Percentiles rank a stretch among this genome's conserved stretches.
These are phyloP conservation scores for Caryopteris hybrid DNA, from an alignment of 305 asterid species.

Conservation along the genomic window DNA sequence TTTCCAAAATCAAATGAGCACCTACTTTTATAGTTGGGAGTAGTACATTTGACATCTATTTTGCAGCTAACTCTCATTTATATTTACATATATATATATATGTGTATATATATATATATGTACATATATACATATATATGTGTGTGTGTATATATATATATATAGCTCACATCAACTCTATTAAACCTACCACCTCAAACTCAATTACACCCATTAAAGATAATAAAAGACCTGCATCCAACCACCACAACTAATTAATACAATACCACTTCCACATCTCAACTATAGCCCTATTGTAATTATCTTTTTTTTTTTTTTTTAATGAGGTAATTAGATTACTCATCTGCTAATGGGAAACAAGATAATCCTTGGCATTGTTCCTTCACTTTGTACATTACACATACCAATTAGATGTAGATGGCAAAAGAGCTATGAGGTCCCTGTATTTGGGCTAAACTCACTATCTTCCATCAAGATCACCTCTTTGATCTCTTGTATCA, in stretches of 20 bases:
- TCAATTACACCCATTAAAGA: not conserved
- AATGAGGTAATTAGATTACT: not conserved
- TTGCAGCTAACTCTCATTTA: not conserved
- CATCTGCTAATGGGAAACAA: not conserved
- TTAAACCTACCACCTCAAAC: constrained; percentile 9
- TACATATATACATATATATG: too few relatives aligned
- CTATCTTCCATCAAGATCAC: constrained; percentile 57
- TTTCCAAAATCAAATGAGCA: not conserved
- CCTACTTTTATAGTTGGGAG: not conserved
- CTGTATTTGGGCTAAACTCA: constrained; percentile 22
- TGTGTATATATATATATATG: too few relatives aligned
- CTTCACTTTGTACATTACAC: not conserved
- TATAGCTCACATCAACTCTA: not conserved
- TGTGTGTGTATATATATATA: too few relatives aligned
- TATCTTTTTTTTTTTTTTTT: not conserved
- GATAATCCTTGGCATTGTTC: not conserved
- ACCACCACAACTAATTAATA: too few relatives aligned
- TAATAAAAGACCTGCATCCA: not conserved
- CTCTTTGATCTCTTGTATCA: constrained; percentile 85
- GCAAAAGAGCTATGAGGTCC: constrained; percentile 9
- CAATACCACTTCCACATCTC: not conserved
- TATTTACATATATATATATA: too few relatives aligned
- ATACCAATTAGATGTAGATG: not conserved
- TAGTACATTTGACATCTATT: not conserved
- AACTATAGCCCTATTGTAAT: too few relatives aligned